Evolutionary conservation across 805 yeast genomes (phyloP), one percentile per base, ranked within the genome.

Genomic region (Candida namnaoensis): DNA sequence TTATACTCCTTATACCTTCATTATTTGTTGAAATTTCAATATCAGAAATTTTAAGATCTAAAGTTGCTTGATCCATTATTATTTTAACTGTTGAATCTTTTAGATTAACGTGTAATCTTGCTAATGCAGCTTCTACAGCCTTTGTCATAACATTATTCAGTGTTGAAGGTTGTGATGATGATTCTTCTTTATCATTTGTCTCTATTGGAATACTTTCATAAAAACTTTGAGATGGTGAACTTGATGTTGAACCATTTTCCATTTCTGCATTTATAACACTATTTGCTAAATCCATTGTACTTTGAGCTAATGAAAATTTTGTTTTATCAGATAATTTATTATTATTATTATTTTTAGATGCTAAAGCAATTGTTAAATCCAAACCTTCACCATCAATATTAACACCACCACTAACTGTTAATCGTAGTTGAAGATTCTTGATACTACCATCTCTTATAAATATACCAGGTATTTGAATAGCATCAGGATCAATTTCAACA

Each of bases 391-490:
- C 81, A 24, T 71, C 75, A 3, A 87, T 65, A 38, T 67, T 71
- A 23, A 87, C 80, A 5, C 95, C 95, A 23, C 82, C 88, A 41
- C 78, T 72, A 34, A 85, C 76, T 2, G 80, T 78, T 15, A 88
- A 73, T 25, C 69, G 69, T 10, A 88, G 60, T 25, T 73, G 74
- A 39, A 86, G 62, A 30, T 65, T 65, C 10, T 71, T 69, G 3
- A 86, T 63, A 27, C 64, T 67, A 0, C 95, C 95, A 51, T 72
- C 71, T 36, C 88, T 61, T 5, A 86, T 58, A 43, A 65, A 70
- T 19, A 80, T 55, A 1, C 87, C 85, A 0, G 91, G 91, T 3
- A 83, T 53, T 44, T 70, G 68, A 36, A 87, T 66, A 43, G 79
- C 82, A 28, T 82, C 87, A 0, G 87, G 78, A 54, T 84, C 91